Conservation (phyloP, 805 yeast species). For the Starmerella riodocensis region DNA sequence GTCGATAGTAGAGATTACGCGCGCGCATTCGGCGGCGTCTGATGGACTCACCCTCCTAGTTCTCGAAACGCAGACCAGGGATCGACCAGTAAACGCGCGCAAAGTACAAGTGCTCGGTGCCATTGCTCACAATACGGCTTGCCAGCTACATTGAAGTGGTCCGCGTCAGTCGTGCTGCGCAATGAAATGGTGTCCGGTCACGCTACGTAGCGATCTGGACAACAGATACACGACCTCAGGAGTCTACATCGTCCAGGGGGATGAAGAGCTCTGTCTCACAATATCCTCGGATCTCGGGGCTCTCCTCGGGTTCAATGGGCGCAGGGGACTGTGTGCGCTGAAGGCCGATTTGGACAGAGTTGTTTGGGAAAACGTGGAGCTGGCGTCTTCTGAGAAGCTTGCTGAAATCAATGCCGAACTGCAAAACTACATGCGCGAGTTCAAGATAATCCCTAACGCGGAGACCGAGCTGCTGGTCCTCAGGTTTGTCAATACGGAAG, state of each 20-base stretch:
- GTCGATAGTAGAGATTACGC: no score
- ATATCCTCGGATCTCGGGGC: slow-evolving; percentile 5
- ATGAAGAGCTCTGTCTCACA: slow-evolving; percentile 5
- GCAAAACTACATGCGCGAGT: slow-evolving; percentile 5
- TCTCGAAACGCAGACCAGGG: no score
- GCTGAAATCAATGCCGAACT: background rate
- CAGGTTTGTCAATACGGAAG: slow-evolving; percentile 5
- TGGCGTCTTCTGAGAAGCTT: background rate
- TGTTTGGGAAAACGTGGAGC: slow-evolving; percentile 16
- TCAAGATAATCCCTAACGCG: slow-evolving; percentile 10
- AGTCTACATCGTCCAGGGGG: slow-evolving; percentile 2
- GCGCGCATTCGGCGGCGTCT: no score
- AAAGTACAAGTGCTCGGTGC: no score
- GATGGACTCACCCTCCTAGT: no score
- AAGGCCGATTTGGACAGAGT: slow-evolving; percentile 5
- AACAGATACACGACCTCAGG: slow-evolving; percentile 9
- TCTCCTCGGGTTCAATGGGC: slow-evolving; percentile 5
- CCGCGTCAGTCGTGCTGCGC: no score
- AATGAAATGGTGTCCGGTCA: slow-evolving; percentile 13
- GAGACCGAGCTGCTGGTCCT: slow-evolving; percentile 10
- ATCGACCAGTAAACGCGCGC: no score
- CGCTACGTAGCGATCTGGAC: slow-evolving; percentile 6
- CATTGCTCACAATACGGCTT: no score
- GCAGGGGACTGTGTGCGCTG: slow-evolving; percentile 7
- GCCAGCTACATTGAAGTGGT: no score